Evolutionary conservation across 2,329 filamentous ascomycete genomes (phyloP).

Genomic region (Thermochaetoides dissita): DNA sequence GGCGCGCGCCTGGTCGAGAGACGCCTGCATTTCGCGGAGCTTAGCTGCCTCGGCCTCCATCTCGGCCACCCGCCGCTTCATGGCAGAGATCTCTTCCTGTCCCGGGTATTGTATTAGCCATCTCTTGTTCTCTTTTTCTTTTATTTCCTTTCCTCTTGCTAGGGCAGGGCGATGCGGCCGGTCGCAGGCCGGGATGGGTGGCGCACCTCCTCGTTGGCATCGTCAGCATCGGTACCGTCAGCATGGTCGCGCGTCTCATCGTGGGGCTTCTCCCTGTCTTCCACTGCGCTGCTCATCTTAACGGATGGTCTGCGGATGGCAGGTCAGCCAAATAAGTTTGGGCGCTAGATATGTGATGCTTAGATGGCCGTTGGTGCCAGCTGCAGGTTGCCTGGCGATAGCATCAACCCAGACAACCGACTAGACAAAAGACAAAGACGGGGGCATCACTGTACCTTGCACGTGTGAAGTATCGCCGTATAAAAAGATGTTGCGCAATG

Average conservation of each 20-base stretch:
- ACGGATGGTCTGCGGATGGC: background rate
- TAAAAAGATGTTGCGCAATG: background rate
- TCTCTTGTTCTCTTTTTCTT: conserved; percentile 1
- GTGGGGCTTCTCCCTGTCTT: conserved; percentile 15
- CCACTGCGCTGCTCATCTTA: no score
- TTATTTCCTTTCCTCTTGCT: background rate
- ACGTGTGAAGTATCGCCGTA: background rate
- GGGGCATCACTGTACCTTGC: no score
- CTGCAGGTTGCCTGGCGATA: no score
- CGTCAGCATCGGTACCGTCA: conserved; percentile 25
- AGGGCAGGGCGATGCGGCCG: conserved; percentile 4
- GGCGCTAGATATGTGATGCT: no score
- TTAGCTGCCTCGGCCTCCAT: conserved; percentile 85
- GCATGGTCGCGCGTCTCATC: conserved; percentile 20
- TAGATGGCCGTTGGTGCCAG: no score
- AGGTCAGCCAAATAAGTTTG: no score
- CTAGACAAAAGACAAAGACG: no score
- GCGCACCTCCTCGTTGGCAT: conserved; percentile 35
- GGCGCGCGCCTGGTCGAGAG: conserved; percentile 70
- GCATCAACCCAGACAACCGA: no score
- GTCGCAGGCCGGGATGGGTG: conserved; percentile 8
- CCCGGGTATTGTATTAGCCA: conserved; percentile 8
- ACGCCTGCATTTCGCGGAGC: conserved; percentile 74
- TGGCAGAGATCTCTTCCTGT: conserved; percentile 68
- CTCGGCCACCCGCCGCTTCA: conserved; percentile 76